Evolutionary conservation across 345 rosid species (phyloP), one percentile per base, ranked within the genome.

Genomic region (Aquilaria malaccensis): DNA sequence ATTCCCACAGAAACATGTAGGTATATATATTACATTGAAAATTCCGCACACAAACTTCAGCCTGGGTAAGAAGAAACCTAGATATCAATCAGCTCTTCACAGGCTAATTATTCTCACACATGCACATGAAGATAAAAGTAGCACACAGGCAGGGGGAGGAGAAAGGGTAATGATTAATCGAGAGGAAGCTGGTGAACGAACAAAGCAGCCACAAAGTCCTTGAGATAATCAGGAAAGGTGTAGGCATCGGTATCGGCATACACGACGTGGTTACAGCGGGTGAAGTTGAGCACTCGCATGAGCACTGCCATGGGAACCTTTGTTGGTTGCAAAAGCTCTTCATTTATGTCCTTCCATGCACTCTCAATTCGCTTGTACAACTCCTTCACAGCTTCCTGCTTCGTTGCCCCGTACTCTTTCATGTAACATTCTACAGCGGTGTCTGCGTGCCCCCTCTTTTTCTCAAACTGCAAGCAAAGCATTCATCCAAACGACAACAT

Each of bases 321-420:
- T 2, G 47, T n/a, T 0, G 61, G 55, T 9, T 45, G 2, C 12
- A 56, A 2, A 4, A 33, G 3, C 1, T 46, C 78, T 12, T 70
- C 62, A n/a, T 77, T 77, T 6, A 68, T 41, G 15, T 60, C 67
- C 11, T 73, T 70, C 78, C 78, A 78, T 1, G 55, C 63, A 53
- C 65, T 54, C 1, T 11, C 52, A 0, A 74, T n/a, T 10, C 15
- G 45, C 30, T 55, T 65, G 4, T 53, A 6, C 0, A 78, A 11
- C 22, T 54, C 74, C 7, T 56, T 14, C 3, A 15, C 9, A 0
- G 76, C 54, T 32, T 48, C 7, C n/a, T 60, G 41, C 49, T 31
- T 43, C 7, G 41, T 11, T 2, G 9, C 63, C 11, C 50, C 61
- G 46, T 58, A 5, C 13, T 58, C 49, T 10, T 58, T 58, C 61